phyloP scores from a whole-genome alignment of 2,329 filamentous ascomycete species.

The Myriosclerotinia curreyana region DNA sequence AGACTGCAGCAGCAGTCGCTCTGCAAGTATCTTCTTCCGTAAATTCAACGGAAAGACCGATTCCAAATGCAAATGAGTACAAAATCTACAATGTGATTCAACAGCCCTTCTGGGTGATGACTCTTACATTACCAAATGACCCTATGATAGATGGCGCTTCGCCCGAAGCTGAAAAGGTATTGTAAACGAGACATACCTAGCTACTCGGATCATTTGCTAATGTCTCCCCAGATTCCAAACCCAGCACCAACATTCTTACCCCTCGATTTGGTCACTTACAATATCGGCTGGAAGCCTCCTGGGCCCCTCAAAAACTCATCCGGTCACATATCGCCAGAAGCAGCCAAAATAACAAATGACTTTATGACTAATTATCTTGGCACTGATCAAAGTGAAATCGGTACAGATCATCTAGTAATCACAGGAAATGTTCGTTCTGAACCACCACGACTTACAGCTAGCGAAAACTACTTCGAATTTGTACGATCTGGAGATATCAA shows the following conservation, averaged over 20 bases:
- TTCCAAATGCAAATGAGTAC: conserved; percentile 49
- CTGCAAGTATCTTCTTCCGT: conserved; percentile 64
- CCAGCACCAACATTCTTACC: conserved; percentile 64
- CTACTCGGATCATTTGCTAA: conserved; percentile 26
- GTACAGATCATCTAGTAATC: conserved; percentile 38
- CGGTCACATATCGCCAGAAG: conserved; percentile 60
- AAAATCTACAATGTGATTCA: conserved; percentile 67
- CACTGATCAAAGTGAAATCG: conserved; percentile 52
- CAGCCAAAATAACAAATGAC: conserved; percentile 52
- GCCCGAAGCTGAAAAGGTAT: conserved; percentile 32
- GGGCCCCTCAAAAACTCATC: conserved; percentile 60
- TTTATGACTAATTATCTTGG: conserved; percentile 51
- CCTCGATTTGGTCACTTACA: conserved; percentile 69
- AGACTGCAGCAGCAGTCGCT: conserved; percentile 71
- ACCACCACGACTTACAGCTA: conserved; percentile 67
- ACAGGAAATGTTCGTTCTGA: conserved; percentile 37
- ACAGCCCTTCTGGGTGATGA: conserved; percentile 69
- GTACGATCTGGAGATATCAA: conserved; percentile 62
- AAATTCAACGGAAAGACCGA: conserved; percentile 49
- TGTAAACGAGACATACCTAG: not conserved
- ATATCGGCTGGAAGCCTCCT: conserved; percentile 58
- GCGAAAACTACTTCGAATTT: conserved; percentile 70
- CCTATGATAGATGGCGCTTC: conserved; percentile 26
- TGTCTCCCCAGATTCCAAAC: conserved; percentile 38
- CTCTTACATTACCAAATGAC: conserved; percentile 45